A percentile compares a stretch with the other conserved stretches of the same genome.
These are phyloP conservation scores for Cladorrhinum sp. DNA, from an alignment of 2,329 filamentous ascomycete genomes.

Conservation along the genomic window DNA sequence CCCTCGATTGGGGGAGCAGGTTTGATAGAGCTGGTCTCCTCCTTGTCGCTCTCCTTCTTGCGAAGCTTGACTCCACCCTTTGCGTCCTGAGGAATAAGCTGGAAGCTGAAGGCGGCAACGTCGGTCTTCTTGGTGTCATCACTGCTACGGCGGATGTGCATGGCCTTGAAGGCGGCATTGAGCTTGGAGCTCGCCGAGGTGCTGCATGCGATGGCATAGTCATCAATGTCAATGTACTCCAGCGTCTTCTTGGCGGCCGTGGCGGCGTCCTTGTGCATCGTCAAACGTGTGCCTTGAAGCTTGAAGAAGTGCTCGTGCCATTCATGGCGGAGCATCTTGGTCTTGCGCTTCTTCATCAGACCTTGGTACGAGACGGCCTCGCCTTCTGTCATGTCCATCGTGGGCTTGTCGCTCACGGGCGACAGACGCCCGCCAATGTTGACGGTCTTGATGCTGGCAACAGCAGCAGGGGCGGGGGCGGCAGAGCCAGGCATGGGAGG, in stretches of 20 bases:
- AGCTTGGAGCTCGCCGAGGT: conserved; percentile 76
- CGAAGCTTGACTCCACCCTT: conserved; percentile 50
- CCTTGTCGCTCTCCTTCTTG: conserved; percentile 56
- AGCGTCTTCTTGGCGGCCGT: conserved; percentile 57
- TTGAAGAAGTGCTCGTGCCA: conserved; percentile 93
- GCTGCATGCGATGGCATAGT: conserved; percentile 84
- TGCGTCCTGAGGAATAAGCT: conserved; percentile 71
- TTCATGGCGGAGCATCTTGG: conserved; percentile 82
- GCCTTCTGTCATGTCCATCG: conserved; percentile 35
- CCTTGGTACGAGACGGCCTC: conserved; percentile 70
- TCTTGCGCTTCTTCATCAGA: conserved; percentile 93
- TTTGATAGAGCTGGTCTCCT: conserved; percentile 41
- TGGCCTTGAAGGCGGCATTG: conserved; percentile 79
- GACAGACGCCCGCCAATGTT: conserved; percentile 32
- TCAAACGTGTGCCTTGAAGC: conserved; percentile 70
- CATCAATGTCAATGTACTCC: conserved; percentile 81
- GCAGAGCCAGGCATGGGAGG: conserved; percentile 34
- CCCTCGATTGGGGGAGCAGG: conserved; percentile 31
- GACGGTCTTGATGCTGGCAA: conserved; percentile 20
- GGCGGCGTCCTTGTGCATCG: conserved; percentile 67
- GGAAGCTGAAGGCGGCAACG: conserved; percentile 74
- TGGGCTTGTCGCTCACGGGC: conserved; percentile 31
- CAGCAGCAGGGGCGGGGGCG: conserved; percentile 22
- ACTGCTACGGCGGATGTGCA: conserved; percentile 58
- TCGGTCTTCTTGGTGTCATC: conserved; percentile 53